A percentile compares a stretch with the other conserved stretches of the same genome.
Conservation (phyloP, 208 protist genomes). For the Acanthamoeba castellanii region DNA sequence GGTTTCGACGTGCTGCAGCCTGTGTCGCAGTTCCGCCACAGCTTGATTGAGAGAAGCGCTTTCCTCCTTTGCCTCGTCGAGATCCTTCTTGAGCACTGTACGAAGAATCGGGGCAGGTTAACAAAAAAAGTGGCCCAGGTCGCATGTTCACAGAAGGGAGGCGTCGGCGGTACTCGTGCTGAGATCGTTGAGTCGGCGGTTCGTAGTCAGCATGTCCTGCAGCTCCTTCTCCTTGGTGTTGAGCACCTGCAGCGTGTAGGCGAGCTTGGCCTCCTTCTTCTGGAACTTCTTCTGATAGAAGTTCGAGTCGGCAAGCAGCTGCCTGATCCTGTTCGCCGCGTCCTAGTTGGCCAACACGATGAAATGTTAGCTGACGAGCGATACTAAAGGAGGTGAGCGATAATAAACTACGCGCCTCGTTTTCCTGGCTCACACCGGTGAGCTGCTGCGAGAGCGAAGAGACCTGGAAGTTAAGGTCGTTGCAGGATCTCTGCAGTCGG, state of each 20-base stretch:
- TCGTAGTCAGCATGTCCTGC: conserved; percentile 44
- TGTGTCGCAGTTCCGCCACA: background rate
- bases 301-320: conserved; percentile 36
- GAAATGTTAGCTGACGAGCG: background rate
- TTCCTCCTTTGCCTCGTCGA: conserved; percentile 29
- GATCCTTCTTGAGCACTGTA: conserved; percentile 51
- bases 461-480: conserved; percentile 20
- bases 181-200: conserved; percentile 57
- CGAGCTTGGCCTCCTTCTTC: conserved; percentile 53
- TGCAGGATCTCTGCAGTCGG: conserved; percentile 5
- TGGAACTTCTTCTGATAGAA: conserved; percentile 47
- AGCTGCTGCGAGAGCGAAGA: conserved; percentile 63
- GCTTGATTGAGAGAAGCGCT: conserved; percentile 2
- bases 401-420: background rate
- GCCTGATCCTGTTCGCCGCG: background rate
- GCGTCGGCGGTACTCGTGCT: background rate
- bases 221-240: conserved; percentile 62
- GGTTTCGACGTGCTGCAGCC: background rate
- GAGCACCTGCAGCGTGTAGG: conserved; percentile 33
- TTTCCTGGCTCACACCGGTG: background rate
- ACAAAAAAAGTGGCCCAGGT: background rate
- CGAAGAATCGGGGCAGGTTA: background rate
- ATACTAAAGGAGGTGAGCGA: no score
- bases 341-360: background rate
- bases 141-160: background rate